Percentiles rank a stretch among this genome's conserved stretches.
These are phyloP conservation scores for Erodium trifolium DNA, from an alignment of 441 rosid genomes.

Conservation along the genomic window DNA sequence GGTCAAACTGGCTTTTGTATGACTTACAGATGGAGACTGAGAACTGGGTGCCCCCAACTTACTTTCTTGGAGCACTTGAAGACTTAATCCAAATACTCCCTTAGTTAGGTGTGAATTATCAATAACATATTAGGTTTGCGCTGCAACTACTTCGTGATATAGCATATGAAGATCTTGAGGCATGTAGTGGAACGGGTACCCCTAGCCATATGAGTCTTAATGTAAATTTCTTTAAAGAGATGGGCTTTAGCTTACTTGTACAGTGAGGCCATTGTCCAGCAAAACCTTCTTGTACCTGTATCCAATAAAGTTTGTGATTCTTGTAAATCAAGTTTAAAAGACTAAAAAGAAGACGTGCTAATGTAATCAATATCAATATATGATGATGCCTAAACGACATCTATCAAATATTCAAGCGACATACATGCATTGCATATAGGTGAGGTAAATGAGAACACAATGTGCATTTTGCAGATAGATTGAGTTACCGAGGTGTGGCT, in stretches of 20 bases:
- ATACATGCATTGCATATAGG: background rate
- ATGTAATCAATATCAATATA: background rate
- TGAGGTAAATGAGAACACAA: background rate
- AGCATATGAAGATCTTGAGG: background rate
- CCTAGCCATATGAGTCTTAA: background rate
- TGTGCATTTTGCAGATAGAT: background rate
- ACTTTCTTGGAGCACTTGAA: too few relatives aligned
- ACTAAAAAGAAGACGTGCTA: background rate
- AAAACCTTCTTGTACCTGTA: conserved; percentile 81
- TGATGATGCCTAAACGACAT: background rate
- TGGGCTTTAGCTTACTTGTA: conserved; percentile 44
- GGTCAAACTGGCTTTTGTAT: too few relatives aligned
- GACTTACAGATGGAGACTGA: too few relatives aligned
- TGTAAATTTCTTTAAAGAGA: background rate
- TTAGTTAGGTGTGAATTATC: too few relatives aligned
- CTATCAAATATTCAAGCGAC: too few relatives aligned
- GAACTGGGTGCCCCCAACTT: too few relatives aligned
- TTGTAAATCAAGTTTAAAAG: background rate
- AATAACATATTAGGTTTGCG: background rate
- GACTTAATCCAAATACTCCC: too few relatives aligned
- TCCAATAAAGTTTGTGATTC: conserved; percentile 2
- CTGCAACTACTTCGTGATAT: background rate
- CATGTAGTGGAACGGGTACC: background rate
- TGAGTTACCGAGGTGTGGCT: conserved; percentile 57
- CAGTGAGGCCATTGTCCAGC: conserved; percentile 67